Percentiles rank a stretch among this genome's conserved stretches.
phyloP scores from a whole-genome alignment of 1,139 yeast species.

The Yamadazyma sp. region DNA sequence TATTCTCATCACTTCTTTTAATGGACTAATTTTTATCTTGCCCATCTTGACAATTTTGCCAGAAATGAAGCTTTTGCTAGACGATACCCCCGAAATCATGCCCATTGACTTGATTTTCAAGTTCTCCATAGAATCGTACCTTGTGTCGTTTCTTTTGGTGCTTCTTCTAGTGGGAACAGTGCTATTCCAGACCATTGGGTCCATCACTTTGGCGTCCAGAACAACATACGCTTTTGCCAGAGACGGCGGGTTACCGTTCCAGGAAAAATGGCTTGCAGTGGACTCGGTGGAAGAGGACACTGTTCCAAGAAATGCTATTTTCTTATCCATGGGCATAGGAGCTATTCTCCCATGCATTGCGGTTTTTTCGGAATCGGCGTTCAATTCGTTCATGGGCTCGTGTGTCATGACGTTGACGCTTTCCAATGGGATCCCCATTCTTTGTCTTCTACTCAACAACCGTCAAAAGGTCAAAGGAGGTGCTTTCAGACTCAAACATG shows the following conservation, averaged over 20 bases:
- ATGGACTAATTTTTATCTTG: conserved; percentile 70
- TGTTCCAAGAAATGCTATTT: conserved; percentile 72
- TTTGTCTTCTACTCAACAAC: conserved; percentile 59
- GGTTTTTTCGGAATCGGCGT: conserved; percentile 70
- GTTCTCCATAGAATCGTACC: conserved; percentile 63
- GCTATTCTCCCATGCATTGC: conserved; percentile 63
- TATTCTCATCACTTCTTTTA: conserved; percentile 59
- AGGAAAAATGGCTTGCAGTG: conserved; percentile 63
- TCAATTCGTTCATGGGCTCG: conserved; percentile 85
- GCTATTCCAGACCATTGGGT: conserved; percentile 74
- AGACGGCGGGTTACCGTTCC: conserved; percentile 81
- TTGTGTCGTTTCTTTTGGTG: conserved; percentile 67
- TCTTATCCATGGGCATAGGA: conserved; percentile 67
- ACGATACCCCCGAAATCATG: conserved; percentile 62
- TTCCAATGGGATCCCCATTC: conserved; percentile 76
- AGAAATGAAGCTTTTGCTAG: conserved; percentile 54
- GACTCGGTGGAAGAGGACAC: conserved; percentile 54
- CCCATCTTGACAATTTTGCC: conserved; percentile 74
- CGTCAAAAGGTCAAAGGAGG: conserved; percentile 68
- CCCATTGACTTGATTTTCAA: conserved; percentile 69
- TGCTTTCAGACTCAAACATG: conserved; percentile 60
- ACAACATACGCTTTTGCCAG: conserved; percentile 85
- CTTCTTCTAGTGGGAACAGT: conserved; percentile 70
- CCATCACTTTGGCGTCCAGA: conserved; percentile 83
- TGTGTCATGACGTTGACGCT: conserved; percentile 75